Evolutionary conservation across 129 eudicot genomes (phyloP).

Genomic region (Saussurea involucrata): DNA sequence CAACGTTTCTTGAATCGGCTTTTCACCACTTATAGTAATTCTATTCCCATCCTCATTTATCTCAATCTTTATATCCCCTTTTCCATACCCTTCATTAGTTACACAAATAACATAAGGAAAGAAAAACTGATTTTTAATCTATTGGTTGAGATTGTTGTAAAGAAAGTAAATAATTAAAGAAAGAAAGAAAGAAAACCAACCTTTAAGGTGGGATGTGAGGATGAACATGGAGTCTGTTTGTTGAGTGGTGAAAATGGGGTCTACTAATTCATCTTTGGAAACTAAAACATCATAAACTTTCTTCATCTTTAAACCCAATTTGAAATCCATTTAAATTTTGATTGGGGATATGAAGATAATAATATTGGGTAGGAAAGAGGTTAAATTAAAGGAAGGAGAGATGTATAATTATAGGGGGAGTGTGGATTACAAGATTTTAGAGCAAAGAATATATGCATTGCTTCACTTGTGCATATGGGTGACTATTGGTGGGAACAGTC

Average conservation of each 20-base stretch:
- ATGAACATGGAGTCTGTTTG: constrained; percentile 57
- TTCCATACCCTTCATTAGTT: constrained; percentile 38
- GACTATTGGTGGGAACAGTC: background rate
- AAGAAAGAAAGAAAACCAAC: constrained; percentile 12
- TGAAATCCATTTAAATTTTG: constrained; percentile 40
- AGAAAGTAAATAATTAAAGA: background rate
- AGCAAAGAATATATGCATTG: background rate
- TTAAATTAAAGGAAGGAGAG: too few species aligned
- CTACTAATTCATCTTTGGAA: constrained; percentile 28
- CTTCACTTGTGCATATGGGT: background rate
- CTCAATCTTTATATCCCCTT: constrained; percentile 52
- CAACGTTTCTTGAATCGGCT: constrained; percentile 31
- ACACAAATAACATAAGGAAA: background rate
- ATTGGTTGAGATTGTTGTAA: background rate
- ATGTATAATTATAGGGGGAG: background rate
- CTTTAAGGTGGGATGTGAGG: constrained; percentile 58
- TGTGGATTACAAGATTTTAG: background rate
- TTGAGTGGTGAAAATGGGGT: constrained; percentile 37
- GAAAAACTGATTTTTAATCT: background rate
- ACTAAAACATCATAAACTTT: constrained; percentile 26
- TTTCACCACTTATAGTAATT: constrained; percentile 48
- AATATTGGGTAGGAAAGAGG: background rate
- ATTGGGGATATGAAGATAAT: background rate
- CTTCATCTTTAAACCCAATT: constrained; percentile 35
- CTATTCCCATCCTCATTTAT: constrained; percentile 58